phyloP scores from a whole-genome alignment of 371 early-diverging fungal species.

The Blakeslea trispora region DNA sequence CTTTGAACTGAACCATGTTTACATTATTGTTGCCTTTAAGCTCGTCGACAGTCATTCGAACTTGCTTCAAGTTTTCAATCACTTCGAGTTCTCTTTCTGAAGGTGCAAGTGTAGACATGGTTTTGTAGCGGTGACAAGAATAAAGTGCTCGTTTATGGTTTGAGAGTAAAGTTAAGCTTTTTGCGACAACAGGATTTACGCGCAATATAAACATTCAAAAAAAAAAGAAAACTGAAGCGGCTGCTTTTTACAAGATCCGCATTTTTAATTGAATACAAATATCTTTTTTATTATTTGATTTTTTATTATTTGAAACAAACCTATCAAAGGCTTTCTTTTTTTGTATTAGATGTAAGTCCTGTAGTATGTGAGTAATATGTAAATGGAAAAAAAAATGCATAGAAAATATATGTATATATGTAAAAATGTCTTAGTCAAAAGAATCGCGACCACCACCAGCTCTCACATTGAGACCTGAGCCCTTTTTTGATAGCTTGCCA shows the following conservation, averaged over 20 bases:
- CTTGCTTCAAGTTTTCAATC: conserved; percentile 14
- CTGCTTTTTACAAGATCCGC: too few relatives aligned
- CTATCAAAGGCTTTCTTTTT: too few relatives aligned
- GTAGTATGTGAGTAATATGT: too few relatives aligned
- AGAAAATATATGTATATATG: neutral
- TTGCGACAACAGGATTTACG: neutral
- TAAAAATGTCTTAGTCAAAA: neutral
- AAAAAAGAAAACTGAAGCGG: neutral
- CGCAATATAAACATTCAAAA: neutral
- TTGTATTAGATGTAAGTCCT: too few relatives aligned
- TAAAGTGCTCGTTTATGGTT: neutral
- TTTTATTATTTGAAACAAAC: too few relatives aligned
- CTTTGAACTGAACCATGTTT: neutral
- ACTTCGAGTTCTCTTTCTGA: conserved; percentile 22
- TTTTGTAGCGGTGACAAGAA: neutral
- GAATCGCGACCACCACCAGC: neutral
- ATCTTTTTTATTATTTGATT: too few relatives aligned
- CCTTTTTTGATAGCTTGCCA: conserved; percentile 17
- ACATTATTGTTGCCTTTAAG: conserved; percentile 8
- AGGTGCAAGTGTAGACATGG: conserved; percentile 1
- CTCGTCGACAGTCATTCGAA: conserved; percentile 13
- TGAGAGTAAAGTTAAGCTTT: neutral
- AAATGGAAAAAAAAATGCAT: too few relatives aligned
- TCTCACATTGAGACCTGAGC: conserved; percentile 11
- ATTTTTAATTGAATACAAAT: too few relatives aligned